Conservation (phyloP, 1,284 basidiomycete genomes). For the Moniliella sp. region DNA sequence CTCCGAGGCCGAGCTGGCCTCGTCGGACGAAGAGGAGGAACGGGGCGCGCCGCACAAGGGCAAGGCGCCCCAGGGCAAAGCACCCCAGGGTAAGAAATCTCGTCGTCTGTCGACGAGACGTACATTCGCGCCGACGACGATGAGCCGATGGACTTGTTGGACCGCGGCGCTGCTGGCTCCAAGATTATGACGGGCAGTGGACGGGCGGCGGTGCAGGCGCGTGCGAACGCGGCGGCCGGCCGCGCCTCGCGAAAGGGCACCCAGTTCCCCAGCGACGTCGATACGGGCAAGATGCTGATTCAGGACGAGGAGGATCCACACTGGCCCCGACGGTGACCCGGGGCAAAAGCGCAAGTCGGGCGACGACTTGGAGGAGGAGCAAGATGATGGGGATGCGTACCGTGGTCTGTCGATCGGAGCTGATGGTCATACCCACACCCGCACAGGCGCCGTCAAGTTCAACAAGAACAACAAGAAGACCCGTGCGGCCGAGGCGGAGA, state of each 20-base stretch:
- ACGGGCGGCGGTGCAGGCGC: no score
- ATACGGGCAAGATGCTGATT: slow-evolving; percentile 72
- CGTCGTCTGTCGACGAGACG: slow-evolving; percentile 34
- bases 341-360: slow-evolving; percentile 12
- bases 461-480: slow-evolving; percentile 52
- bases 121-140: slow-evolving; percentile 67
- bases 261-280: slow-evolving; percentile 65
- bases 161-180: slow-evolving; percentile 38
- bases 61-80: slow-evolving; percentile 4
- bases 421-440: slow-evolving; percentile 67
- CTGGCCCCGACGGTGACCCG: no score
- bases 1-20: slow-evolving; percentile 15
- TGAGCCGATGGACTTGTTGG: slow-evolving; percentile 80
- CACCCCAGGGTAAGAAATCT: no score
- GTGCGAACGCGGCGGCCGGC: no score
- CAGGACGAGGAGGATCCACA: slow-evolving; percentile 37
- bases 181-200: background rate
- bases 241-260: no score
- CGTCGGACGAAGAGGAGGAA: slow-evolving; percentile 17
- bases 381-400: slow-evolving; percentile 43
- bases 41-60: slow-evolving; percentile 7
- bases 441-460: slow-evolving; percentile 69
- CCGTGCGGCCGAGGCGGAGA: slow-evolving; percentile 20
- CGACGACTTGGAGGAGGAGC: slow-evolving; percentile 4
- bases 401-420: slow-evolving; percentile 56